A percentile compares a stretch with the other conserved stretches of the same genome.
These are phyloP conservation scores for Neonectria coccinea DNA, from an alignment of 2,329 filamentous ascomycete species.

Conservation along the genomic window DNA sequence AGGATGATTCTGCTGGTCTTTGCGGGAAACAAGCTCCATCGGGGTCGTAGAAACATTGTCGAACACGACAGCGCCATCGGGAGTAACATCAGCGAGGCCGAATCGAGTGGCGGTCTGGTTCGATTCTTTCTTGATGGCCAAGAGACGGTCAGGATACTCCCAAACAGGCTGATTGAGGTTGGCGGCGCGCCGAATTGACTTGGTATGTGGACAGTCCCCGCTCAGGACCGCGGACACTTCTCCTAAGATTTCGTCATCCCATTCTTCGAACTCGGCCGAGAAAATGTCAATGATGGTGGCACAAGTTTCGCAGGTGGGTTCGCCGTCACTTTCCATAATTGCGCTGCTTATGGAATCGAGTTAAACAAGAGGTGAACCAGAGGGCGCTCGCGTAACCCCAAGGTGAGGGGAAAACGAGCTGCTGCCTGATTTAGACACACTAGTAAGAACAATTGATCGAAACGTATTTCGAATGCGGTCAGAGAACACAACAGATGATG, in stretches of 20 bases:
- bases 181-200: conserved; percentile 19
- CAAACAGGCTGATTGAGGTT: conserved; percentile 22
- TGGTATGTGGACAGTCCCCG: conserved; percentile 22
- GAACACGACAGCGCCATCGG: conserved; percentile 17
- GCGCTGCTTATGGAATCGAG: background rate
- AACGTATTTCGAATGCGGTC: too few species aligned
- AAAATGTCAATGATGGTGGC: conserved; percentile 27
- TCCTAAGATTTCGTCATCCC: conserved; percentile 25
- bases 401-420: background rate
- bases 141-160: conserved; percentile 14
- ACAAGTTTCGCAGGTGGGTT: conserved; percentile 12
- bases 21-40: conserved; percentile 21
- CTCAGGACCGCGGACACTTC: conserved; percentile 10
- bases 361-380: background rate
- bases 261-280: conserved; percentile 24
- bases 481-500: too few species aligned
- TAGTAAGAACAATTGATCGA: too few species aligned
- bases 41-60: conserved; percentile 25
- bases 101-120: conserved; percentile 21
- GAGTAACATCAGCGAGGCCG: conserved; percentile 14
- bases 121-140: conserved; percentile 25
- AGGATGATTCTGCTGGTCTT: background rate
- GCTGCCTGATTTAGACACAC: background rate
- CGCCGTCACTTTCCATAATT: background rate
- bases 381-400: background rate